Percentiles rank a stretch among this genome's conserved stretches.
These are phyloP conservation scores for Marasmius fiardii DNA, from an alignment of 1,284 basidiomycete genomes.

Conservation along the genomic window DNA sequence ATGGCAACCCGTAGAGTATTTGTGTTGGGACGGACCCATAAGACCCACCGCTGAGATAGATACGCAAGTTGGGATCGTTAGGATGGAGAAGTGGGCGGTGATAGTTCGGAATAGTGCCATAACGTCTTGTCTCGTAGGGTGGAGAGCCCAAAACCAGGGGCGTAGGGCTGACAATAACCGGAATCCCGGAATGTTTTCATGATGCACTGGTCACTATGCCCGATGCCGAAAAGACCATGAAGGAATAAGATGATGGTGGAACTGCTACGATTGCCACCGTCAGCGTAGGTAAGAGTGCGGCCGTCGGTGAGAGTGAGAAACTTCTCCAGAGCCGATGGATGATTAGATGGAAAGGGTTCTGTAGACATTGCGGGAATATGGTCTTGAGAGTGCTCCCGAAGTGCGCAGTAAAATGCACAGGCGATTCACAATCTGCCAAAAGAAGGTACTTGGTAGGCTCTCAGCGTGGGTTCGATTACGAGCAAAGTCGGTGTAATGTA, in stretches of 20 bases:
- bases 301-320: constrained; percentile 38
- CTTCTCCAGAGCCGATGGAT: constrained; percentile 26
- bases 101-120: constrained; percentile 33
- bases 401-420: too few relatives aligned
- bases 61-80: constrained; percentile 23
- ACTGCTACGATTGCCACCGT: constrained; percentile 44
- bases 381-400: too few relatives aligned
- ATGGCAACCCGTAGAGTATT: constrained; percentile 45
- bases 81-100: constrained; percentile 35
- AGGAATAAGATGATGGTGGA: constrained; percentile 42
- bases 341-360: too few relatives aligned
- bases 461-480: too few relatives aligned
- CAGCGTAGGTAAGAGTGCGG: constrained; percentile 48
- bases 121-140: constrained; percentile 27
- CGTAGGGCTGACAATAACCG: constrained; percentile 32
- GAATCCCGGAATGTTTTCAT: constrained; percentile 26
- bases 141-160: constrained; percentile 44
- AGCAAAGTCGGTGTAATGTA: too few relatives aligned
- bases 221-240: constrained; percentile 39
- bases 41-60: constrained; percentile 44
- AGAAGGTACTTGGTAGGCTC: too few relatives aligned
- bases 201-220: constrained; percentile 22
- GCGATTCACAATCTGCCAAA: too few relatives aligned
- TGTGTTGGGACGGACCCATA: constrained; percentile 45
- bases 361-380: too few relatives aligned